Percentiles rank a stretch among this genome's conserved stretches.
Evolutionary conservation across 345 rosid species (phyloP).

Genomic region (Gossypium longicalyx): DNA sequence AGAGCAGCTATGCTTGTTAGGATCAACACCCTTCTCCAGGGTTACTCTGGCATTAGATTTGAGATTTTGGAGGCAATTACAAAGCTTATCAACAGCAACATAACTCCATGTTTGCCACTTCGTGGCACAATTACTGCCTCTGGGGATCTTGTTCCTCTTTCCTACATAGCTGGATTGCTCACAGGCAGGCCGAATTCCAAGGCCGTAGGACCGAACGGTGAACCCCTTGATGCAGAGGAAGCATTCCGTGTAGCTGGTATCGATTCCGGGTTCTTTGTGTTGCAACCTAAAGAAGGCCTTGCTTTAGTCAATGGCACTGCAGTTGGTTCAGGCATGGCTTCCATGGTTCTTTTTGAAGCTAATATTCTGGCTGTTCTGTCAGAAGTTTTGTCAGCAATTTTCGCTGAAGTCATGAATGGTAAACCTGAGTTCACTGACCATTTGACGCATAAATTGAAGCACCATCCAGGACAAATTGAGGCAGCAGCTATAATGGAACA

Average conservation of each 20-base stretch:
- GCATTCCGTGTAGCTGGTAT: constrained; percentile 48
- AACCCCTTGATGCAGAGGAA: constrained; percentile 40
- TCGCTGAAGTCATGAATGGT: constrained; percentile 53
- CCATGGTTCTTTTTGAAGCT: constrained; percentile 46
- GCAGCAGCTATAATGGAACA: constrained; percentile 58
- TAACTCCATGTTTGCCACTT: constrained; percentile 67
- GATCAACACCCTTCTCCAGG: constrained; percentile 78
- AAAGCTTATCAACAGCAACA: constrained; percentile 53
- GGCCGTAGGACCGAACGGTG: constrained; percentile 53
- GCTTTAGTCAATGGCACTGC: constrained; percentile 72
- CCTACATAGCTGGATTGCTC: constrained; percentile 66
- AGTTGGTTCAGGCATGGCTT: constrained; percentile 67
- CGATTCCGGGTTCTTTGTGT: constrained; percentile 38
- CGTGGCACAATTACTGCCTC: constrained; percentile 78
- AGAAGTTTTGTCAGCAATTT: constrained; percentile 40
- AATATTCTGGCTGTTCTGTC: constrained; percentile 35
- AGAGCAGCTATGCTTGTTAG: constrained; percentile 77
- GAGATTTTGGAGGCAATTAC: constrained; percentile 70
- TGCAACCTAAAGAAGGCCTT: constrained; percentile 73
- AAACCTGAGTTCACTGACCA: constrained; percentile 54
- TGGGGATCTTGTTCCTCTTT: constrained; percentile 67
- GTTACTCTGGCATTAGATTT: constrained; percentile 76
- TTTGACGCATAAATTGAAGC: constrained; percentile 53
- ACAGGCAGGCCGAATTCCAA: constrained; percentile 62
- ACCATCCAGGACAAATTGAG: constrained; percentile 58